A percentile compares a stretch with the other conserved stretches of the same genome.
Evolutionary conservation across 2,329 filamentous ascomycete species (phyloP).

Genomic region (Colletotrichum viniferum): DNA sequence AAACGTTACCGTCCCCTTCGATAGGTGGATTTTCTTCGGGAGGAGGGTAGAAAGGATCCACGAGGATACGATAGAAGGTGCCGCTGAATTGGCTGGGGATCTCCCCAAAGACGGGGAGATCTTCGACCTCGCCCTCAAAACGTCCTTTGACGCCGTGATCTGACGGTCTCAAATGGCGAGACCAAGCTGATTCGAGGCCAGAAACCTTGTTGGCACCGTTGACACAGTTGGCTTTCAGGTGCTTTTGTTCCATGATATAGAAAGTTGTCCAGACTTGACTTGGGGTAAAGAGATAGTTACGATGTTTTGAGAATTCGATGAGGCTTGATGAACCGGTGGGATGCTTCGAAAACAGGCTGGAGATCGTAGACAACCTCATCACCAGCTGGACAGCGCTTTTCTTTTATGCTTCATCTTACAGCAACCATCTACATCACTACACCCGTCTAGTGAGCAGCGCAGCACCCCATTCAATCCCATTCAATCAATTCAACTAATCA

Average conservation of each 20-base stretch:
- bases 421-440: neutral
- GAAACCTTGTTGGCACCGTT: neutral
- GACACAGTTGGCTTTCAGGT: neutral
- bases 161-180: neutral
- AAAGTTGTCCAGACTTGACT: neutral
- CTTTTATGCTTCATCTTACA: neutral
- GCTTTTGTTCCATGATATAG: neutral
- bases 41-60: neutral
- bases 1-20: constrained; percentile 40
- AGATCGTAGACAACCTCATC: neutral
- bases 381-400: neutral
- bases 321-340: neutral
- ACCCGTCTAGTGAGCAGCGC: no score
- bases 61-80: neutral
- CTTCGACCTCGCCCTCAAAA: neutral
- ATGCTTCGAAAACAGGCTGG: neutral
- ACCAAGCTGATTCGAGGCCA: neutral
- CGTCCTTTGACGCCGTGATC: neutral
- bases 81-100: neutral
- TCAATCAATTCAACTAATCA: no score
- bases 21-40: neutral
- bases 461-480: no score
- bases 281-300: neutral
- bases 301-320: neutral
- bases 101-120: neutral